phyloP scores from a whole-genome alignment of 768 basidiomycete genomes.

The Boletus speciosus region DNA sequence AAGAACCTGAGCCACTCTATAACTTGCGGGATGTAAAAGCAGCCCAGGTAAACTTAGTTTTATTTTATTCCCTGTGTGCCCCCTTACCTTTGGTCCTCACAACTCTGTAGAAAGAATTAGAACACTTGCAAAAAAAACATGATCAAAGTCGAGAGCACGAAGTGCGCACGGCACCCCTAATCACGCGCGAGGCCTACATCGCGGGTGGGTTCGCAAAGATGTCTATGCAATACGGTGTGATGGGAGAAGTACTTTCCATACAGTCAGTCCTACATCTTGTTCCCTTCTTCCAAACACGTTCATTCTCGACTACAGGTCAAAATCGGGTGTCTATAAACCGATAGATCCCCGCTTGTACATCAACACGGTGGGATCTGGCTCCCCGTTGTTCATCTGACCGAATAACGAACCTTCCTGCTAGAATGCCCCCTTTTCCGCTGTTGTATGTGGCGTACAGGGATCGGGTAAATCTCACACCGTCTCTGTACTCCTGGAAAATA shows the following conservation, averaged over 20 bases:
- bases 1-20: not conserved
- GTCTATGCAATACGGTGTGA: conserved; percentile 55
- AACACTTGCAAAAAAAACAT: conserved; percentile 3
- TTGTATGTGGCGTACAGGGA: conserved; percentile 71
- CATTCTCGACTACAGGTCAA: conserved; percentile 26
- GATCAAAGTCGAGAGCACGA: conserved; percentile 23
- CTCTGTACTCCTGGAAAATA: conserved; percentile 61
- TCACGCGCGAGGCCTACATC: conserved; percentile 44
- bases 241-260: conserved; percentile 37
- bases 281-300: not conserved
- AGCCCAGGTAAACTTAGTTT: not conserved
- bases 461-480: conserved; percentile 72
- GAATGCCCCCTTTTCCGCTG: conserved; percentile 68
- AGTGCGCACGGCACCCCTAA: conserved; percentile 42
- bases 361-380: conserved; percentile 48
- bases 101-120: conserved; percentile 2
- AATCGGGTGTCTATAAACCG: conserved; percentile 25
- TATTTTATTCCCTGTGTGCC: not conserved
- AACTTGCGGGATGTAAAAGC: conserved; percentile 7
- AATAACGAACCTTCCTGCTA: conserved; percentile 17
- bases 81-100: not conserved
- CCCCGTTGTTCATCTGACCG: not conserved
- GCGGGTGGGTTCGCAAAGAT: conserved; percentile 21
- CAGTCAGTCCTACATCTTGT: conserved; percentile 21
- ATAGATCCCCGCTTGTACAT: conserved; percentile 54